These are phyloP conservation scores for Lycium barbarum DNA, from an alignment of 257 asterid species.

Conservation along the genomic window DNA sequence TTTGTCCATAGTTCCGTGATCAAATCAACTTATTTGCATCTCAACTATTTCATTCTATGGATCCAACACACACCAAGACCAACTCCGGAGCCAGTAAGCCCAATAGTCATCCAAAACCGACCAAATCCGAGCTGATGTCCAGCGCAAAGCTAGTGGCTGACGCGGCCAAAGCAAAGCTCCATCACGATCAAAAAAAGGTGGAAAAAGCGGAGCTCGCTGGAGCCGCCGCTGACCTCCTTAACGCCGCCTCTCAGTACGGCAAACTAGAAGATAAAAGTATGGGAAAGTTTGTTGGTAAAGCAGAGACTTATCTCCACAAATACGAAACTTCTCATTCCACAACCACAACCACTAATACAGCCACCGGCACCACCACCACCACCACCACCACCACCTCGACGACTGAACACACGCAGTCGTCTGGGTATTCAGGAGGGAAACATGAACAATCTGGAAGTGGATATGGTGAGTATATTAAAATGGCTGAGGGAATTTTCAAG, in stretches of 20 bases:
- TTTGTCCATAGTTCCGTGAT: background rate
- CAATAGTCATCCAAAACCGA: constrained; percentile 35
- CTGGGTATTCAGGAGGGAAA: constrained; percentile 16
- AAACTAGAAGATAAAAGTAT: constrained; percentile 54
- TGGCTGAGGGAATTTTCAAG: constrained; percentile 41
- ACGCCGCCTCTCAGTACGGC: constrained; percentile 60
- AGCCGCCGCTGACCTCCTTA: constrained; percentile 61
- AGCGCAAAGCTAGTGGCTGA: constrained; percentile 65
- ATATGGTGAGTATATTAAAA: constrained; percentile 37
- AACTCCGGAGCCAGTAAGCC: constrained; percentile 26
- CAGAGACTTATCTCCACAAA: constrained; percentile 60
- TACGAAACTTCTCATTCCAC: constrained; percentile 42
- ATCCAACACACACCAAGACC: constrained; percentile 9
- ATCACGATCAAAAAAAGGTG: constrained; percentile 43
- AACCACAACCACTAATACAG: constrained; percentile 27
- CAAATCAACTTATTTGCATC: too few relatives aligned
- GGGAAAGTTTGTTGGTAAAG: constrained; percentile 56
- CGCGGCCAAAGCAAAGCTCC: constrained; percentile 51
- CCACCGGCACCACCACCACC: constrained; percentile 27
- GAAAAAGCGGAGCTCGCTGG: constrained; percentile 54
- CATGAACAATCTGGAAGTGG: constrained; percentile 32
- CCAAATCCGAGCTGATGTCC: constrained; percentile 53
- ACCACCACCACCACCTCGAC: constrained; percentile 16
- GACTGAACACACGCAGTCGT: constrained; percentile 21
- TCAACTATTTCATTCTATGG: background rate